These are phyloP conservation scores for Leccinum aurantiacum DNA, from an alignment of 768 basidiomycete genomes.

Conservation along the genomic window DNA sequence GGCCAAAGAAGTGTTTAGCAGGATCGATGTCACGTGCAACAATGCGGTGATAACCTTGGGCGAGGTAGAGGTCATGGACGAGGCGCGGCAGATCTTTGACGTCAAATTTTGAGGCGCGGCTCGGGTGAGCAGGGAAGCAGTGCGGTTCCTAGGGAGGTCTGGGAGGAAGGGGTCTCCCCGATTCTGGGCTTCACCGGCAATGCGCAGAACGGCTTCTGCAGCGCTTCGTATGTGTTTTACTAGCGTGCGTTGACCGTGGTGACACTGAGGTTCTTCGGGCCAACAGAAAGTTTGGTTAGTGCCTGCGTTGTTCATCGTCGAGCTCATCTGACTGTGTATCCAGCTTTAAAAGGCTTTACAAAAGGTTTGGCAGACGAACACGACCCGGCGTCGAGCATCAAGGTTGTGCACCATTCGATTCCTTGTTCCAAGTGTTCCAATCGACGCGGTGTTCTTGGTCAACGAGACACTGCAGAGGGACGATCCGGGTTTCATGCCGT, in stretches of 20 bases:
- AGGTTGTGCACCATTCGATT: not conserved
- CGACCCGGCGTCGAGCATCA: not conserved
- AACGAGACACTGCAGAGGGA: constrained; percentile 61
- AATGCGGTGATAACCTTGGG: constrained; percentile 30
- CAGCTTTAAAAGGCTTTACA: constrained; percentile 19
- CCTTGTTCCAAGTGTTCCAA: not conserved
- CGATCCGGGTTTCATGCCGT: constrained; percentile 58
- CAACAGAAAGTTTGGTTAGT: constrained; percentile 21
- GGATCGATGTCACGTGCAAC: constrained; percentile 39
- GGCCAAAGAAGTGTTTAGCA: constrained; percentile 30
- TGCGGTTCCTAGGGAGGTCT: too few relatives aligned
- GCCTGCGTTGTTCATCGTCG: not conserved
- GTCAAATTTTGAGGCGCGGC: constrained; percentile 38
- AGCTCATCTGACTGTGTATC: not conserved
- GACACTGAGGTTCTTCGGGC: not conserved
- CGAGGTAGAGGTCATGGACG: constrained; percentile 38
- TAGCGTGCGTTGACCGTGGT: too few relatives aligned
- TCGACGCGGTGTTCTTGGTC: constrained; percentile 49
- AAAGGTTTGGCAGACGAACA: constrained; percentile 13
- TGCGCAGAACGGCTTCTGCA: constrained; percentile 16
- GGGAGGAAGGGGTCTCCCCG: constrained; percentile 27
- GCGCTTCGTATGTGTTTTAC: constrained; percentile 24
- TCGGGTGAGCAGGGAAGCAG: not conserved
- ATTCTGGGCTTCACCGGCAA: constrained; percentile 27
- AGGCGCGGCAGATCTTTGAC: constrained; percentile 33